Base-by-base conservation (phyloP, 306 rosid species). In the Fragaria nilgerrensis region DNA sequence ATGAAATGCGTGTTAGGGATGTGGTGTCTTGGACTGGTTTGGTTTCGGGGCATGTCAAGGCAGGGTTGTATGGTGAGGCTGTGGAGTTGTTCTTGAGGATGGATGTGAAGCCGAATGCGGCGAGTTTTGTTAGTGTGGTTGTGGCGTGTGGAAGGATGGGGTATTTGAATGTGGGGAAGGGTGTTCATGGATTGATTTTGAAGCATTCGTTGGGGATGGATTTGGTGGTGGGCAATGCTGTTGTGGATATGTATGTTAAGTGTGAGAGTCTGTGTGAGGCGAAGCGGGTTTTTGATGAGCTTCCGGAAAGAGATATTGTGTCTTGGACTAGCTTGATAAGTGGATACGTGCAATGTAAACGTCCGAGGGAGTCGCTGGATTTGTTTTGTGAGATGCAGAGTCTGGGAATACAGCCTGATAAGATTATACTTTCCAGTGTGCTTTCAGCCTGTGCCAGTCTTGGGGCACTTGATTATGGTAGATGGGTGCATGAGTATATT, bases 11-110 rank as follows among this genome's bases (percentile, higher is more conserved):
- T 82, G 89, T 76, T 36, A 87, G 93, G 85, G 96, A 94, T 80
- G 96, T 85, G 70, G 95, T 92, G 73, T 84, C 95, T 75, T 92
- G 96, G 98, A 89, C 91, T 55, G 90, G 95, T 72, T 75, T 90
- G 87, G 79, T 92, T 74, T 87, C 93, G 4, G 93, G 94, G 72
- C 85, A 80, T 77, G 87, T 84, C 70, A 88, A 83, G 80, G 81
- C 88, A 7, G 91, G 90, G 37, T 79, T 84, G 84, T 86, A 76
- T 75, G 73, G 29, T 64, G 89, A 87, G 63, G 94, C 94, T 17
- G 25, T 87, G 55, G 19, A 74, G 9, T 75, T 85, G 65, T 87
- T 85, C 74, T 55, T 59, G 22, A 78, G 78, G 78, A 87, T 87
- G 88, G 80, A 91, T 77, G 90, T 85, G 76, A 82, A 80, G 81